These are phyloP conservation scores for Citrus australasica DNA, from an alignment of 345 rosid genomes.

Conservation along the genomic window DNA sequence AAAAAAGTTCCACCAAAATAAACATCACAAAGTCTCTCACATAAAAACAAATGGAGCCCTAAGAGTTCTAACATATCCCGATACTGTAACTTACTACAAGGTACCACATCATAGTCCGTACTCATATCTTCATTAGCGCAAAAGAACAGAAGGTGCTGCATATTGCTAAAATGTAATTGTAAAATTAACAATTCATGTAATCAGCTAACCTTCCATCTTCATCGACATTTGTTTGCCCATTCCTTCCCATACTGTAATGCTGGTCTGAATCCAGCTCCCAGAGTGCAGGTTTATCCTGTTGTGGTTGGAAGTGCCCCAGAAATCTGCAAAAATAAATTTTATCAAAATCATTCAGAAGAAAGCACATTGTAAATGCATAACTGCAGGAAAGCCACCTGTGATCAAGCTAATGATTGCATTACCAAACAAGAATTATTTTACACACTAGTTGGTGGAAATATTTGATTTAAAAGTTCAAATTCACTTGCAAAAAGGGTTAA, in stretches of 20 bases:
- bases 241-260: conserved; percentile 43
- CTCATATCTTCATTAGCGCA: neutral
- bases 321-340: conserved; percentile 52
- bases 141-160: neutral
- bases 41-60: neutral
- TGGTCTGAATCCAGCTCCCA: conserved; percentile 81
- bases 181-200: conserved; percentile 10
- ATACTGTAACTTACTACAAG: neutral
- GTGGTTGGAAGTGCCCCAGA: conserved; percentile 87
- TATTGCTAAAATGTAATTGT: neutral
- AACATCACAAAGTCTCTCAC: neutral
- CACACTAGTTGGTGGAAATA: no score
- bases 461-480: neutral
- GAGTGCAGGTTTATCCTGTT: conserved; percentile 59
- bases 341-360: neutral
- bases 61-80: neutral
- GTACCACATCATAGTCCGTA: conserved; percentile 1
- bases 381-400: neutral
- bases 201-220: conserved; percentile 64
- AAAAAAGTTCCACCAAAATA: neutral
- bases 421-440: neutral
- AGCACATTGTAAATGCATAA: neutral
- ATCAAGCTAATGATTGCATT: neutral
- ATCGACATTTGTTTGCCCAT: conserved; percentile 51
- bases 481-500: neutral